Evolutionary conservation across 495 filamentous ascomycete species (phyloP).

Genomic region (Penicillium antarcticum): DNA sequence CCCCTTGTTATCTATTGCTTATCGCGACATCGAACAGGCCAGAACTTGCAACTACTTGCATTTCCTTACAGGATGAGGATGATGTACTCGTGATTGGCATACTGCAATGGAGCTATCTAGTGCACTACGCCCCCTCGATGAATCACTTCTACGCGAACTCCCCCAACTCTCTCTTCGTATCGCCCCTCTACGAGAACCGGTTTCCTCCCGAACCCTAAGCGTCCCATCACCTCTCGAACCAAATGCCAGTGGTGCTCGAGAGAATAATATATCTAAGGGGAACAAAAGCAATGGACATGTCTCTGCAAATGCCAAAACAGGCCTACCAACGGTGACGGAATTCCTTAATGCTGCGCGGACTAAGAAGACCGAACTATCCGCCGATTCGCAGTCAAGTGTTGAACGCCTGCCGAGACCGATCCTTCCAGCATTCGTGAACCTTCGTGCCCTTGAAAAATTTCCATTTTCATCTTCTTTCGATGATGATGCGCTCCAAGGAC

Average conservation of each 20-base stretch:
- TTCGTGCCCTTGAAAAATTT: slow-evolving; percentile 43
- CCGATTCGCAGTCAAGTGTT: slow-evolving; percentile 30
- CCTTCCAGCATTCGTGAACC: slow-evolving; percentile 46
- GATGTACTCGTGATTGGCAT: background rate
- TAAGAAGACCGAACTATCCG: slow-evolving; percentile 31
- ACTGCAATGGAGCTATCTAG: slow-evolving; percentile 32
- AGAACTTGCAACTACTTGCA: background rate
- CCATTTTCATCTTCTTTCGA: slow-evolving; percentile 43
- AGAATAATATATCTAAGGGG: slow-evolving; percentile 34
- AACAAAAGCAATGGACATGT: slow-evolving; percentile 27
- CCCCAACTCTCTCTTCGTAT: slow-evolving; percentile 46
- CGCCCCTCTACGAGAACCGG: slow-evolving; percentile 48
- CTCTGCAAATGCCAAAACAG: slow-evolving; percentile 21
- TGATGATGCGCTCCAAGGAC: slow-evolving; percentile 32
- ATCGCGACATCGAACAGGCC: too few species aligned
- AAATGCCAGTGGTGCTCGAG: slow-evolving; percentile 36
- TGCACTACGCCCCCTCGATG: slow-evolving; percentile 35
- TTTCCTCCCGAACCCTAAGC: slow-evolving; percentile 41
- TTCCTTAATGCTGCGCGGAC: slow-evolving; percentile 31
- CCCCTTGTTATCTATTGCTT: too few species aligned
- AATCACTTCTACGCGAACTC: slow-evolving; percentile 42
- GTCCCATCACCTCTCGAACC: slow-evolving; percentile 46
- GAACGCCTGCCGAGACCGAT: slow-evolving; percentile 42
- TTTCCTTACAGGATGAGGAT: too few species aligned
- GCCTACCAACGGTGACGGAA: slow-evolving; percentile 33